Evolutionary conservation across 192 early-diverging fungal genomes (phyloP), one percentile per base, ranked within the genome.

Genomic region (Podila epicladia): DNA sequence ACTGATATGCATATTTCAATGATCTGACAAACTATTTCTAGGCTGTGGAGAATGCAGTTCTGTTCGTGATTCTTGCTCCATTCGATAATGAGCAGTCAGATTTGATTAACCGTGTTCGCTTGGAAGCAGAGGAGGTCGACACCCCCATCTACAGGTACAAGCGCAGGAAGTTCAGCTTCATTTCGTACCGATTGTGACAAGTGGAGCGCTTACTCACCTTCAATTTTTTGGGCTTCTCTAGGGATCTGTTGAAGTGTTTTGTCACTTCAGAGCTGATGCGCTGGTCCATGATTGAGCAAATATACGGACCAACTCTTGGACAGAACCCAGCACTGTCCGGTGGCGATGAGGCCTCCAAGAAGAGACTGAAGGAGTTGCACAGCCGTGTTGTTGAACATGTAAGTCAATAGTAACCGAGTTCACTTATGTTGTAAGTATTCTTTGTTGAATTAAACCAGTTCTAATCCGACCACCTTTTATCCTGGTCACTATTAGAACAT

Each of bases 51-150:
- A 94, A 93, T 69, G 89, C 94, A 41, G 90, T 97, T 6, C 85
- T 97, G 62, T 99, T 94, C 70, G 85, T 98, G 71, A 86, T 94
- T 31, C 89, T 99, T 33, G 85, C 98, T 26, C 96, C 97, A 3
- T 98, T 92, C 82, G 94, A 95, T 83, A 96, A 98, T 82, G 97
- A 98, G 86, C 98, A 99, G 83, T 91, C 93, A 0, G 97, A 99
- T 75, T 74, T 98, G 63, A 90, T 98, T 41, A 94, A 98, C 72
- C 88, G 96, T 57, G 90, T 97, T 31, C 87, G 90, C 75, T 83
- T 89, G 69, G 98, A 99, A 68, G 87, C 92, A 50, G 94, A 93
- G 29, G 76, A 98, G 69, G 82, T 84, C 37, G 92, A 96, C 53
- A 85, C 96, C 0, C 72, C 88, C 38, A 82, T 94, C n/a, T 92